These are phyloP conservation scores for Pogostemon cablin DNA, from an alignment of 257 asterid species.

Conservation along the genomic window DNA sequence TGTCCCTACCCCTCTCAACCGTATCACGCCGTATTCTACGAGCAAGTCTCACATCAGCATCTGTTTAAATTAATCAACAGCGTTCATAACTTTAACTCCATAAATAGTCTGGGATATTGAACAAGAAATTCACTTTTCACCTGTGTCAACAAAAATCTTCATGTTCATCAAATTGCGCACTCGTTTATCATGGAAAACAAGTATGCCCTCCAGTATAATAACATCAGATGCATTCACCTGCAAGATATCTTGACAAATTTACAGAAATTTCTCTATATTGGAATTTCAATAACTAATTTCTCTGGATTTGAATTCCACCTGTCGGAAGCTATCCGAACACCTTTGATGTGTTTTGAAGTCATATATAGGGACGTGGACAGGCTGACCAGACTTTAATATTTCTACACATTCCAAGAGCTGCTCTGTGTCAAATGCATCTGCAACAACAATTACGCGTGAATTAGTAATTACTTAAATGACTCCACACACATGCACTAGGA, in stretches of 20 bases:
- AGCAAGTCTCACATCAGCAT: conserved; percentile 99
- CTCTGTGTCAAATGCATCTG: conserved; percentile 99
- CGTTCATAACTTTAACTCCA: conserved; percentile 4
- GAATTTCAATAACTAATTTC: not conserved
- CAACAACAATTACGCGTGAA: conserved; percentile 27
- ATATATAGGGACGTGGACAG: conserved; percentile 93
- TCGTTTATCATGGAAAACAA: conserved; percentile 89
- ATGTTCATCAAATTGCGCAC: conserved; percentile 95
- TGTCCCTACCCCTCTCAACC: conserved; percentile 95
- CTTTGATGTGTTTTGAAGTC: conserved; percentile 96
- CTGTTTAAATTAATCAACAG: conserved; percentile 40
- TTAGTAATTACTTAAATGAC: conserved; percentile 5
- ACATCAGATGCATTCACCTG: conserved; percentile 99
- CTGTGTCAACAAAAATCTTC: conserved; percentile 98
- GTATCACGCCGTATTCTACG: conserved; percentile 98
- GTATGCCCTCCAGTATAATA: conserved; percentile 96
- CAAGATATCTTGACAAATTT: conserved; percentile 19
- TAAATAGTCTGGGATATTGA: conserved; percentile 15
- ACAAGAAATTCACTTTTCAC: conserved; percentile 47
- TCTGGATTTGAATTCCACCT: conserved; percentile 44
- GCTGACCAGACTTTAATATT: conserved; percentile 62
- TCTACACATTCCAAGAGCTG: conserved; percentile 91
- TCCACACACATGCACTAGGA: conserved; percentile 7
- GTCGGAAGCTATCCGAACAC: conserved; percentile 81
- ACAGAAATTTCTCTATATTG: conserved; percentile 4